Evolutionary conservation across 495 filamentous ascomycete genomes (phyloP).

Genomic region (Aspergillus avenaceus): DNA sequence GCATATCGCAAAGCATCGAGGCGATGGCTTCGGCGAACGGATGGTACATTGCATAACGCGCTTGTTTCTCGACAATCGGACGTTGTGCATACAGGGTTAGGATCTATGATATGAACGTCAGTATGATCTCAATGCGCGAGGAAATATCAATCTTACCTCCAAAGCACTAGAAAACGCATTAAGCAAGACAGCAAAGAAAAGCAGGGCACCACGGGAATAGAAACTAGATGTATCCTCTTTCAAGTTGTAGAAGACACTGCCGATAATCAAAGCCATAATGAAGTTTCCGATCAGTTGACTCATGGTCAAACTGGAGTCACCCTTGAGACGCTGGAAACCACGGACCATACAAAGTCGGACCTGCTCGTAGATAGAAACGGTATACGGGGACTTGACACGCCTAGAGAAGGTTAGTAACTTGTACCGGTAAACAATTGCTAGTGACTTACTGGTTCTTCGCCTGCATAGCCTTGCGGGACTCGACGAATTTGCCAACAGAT

Average conservation of each 20-base stretch:
- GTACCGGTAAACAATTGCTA: too few species aligned
- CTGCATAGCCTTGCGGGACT: conserved; percentile 42
- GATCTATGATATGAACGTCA: conserved; percentile 42
- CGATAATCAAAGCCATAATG: conserved; percentile 79
- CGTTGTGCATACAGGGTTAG: conserved; percentile 58
- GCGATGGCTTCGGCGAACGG: conserved; percentile 61
- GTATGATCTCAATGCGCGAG: neutral
- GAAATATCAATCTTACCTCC: conserved; percentile 47
- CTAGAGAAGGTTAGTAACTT: conserved; percentile 4
- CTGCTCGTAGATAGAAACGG: conserved; percentile 43
- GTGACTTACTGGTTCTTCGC: conserved; percentile 28
- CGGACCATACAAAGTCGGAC: conserved; percentile 48
- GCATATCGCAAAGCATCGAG: conserved; percentile 59
- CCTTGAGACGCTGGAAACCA: conserved; percentile 57
- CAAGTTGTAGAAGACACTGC: conserved; percentile 84
- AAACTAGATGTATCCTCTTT: conserved; percentile 62
- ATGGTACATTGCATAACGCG: conserved; percentile 63
- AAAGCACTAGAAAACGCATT: conserved; percentile 84
- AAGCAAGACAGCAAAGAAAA: conserved; percentile 90
- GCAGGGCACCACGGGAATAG: conserved; percentile 75
- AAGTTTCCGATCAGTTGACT: conserved; percentile 75
- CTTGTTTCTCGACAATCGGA: conserved; percentile 66
- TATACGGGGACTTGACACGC: conserved; percentile 44
- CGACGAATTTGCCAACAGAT: conserved; percentile 33
- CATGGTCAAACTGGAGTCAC: conserved; percentile 73